Base-by-base conservation (phyloP, 164 flowering plant species). In the Vitis labrusca region DNA sequence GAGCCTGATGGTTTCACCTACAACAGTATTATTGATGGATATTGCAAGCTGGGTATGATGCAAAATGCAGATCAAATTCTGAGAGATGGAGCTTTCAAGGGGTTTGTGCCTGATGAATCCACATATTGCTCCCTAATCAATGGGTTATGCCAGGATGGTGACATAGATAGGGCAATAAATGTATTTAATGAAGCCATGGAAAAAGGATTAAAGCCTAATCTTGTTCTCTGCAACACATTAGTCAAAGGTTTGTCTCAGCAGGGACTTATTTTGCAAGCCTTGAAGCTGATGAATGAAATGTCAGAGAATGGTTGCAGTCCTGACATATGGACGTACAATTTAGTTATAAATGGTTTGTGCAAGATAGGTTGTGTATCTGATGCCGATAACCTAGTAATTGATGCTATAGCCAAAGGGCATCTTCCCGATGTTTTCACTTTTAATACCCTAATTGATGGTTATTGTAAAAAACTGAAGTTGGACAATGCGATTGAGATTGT, bases 341-440 rank as follows among this genome's bases (percentile, higher is more conserved):
- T 90, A 66, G 79, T 93, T 47, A 80, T 90, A 52, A 87, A 91
- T 84, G 94, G 96, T 27, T 71, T 93, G 63, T 93, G 97, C 84
- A 91, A 91, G 81, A 83, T 88, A 84, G 96, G 98, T 14, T 84
- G 82, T 74, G 79, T 90, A 10, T 71, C 82, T 69, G 92, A 91
- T 76, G 97, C 97, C 32, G 75, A 67, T 72, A 70, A 67, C 44
- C 80, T 94, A 61, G 65, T 90, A 74, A 82, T 86, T 77, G 84
- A 81, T 72, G 93, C 94, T 52, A 82, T 88, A 48, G 54, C 79
- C 29, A 83, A 80, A 67, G 98, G 98, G 19, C 78, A 72, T 66
- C 66, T 89, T 72, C 98, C 94, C 11, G 98, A 93, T 66, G 82
- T 90, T 71, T 93, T 85, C 71, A 93, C 96, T 37, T 91, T 90